Percentiles rank a stretch among this genome's conserved stretches.
These are phyloP conservation scores for Salmacisia buchloeana DNA, from an alignment of 1,284 basidiomycete genomes.

Conservation along the genomic window DNA sequence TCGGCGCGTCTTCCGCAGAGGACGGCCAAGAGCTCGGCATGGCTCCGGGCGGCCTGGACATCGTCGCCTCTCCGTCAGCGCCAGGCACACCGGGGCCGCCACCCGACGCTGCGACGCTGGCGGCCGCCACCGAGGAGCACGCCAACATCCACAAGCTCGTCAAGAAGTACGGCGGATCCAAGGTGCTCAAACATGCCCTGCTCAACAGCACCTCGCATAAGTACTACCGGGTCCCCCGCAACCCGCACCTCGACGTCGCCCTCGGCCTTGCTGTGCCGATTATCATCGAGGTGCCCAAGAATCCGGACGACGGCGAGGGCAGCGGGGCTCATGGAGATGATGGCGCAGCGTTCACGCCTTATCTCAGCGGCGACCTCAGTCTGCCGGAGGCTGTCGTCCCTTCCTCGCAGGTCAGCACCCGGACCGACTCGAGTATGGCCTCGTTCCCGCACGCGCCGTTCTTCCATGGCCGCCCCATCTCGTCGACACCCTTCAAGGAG, in stretches of 20 bases:
- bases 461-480: not conserved
- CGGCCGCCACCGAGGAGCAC: too few species aligned
- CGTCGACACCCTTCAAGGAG: not conserved
- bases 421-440: not conserved
- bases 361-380: not conserved
- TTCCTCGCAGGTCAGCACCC: not conserved
- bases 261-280: not conserved
- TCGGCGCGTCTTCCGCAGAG: too few species aligned
- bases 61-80: too few species aligned
- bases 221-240: not conserved
- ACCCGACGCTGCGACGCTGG: too few species aligned
- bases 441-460: too few species aligned
- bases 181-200: not conserved
- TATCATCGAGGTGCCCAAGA: too few species aligned
- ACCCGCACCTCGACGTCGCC: not conserved
- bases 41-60: too few species aligned
- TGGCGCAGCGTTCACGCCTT: not conserved
- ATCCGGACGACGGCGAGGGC: too few species aligned
- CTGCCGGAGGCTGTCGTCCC: not conserved
- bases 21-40: too few species aligned
- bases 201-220: not conserved
- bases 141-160: too few species aligned
- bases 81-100: too few species aligned
- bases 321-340: too few species aligned
- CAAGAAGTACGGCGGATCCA: slow-evolving; percentile 5